Conservation (phyloP, 1,139 yeast species). For the Yamadazyma dushanensis region DNA sequence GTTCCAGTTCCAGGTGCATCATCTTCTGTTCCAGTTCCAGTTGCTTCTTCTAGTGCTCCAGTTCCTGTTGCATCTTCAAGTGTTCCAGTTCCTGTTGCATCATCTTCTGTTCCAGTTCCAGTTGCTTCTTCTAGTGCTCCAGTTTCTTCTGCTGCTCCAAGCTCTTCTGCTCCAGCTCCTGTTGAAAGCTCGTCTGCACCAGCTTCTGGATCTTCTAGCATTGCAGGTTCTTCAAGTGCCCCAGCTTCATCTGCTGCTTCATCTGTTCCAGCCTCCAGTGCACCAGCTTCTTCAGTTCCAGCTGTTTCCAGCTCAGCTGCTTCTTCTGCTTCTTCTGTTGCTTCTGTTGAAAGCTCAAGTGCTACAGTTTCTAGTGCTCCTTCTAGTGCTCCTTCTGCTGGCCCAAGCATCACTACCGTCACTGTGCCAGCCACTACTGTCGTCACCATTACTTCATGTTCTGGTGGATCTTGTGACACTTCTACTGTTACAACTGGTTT, state of each 20-base stretch:
- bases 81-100: too few relatives aligned
- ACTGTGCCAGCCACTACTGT: conserved; percentile 13
- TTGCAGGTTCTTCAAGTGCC: conserved; percentile 2
- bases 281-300: conserved; percentile 4
- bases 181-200: too few relatives aligned
- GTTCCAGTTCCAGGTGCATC: too few relatives aligned
- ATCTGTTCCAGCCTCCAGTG: too few relatives aligned
- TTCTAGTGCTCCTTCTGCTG: neutral
- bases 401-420: neutral
- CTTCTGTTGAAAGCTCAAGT: neutral
- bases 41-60: neutral
- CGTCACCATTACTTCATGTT: conserved; percentile 24
- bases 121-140: neutral
- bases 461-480: conserved; percentile 16
- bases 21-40: too few relatives aligned
- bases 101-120: neutral
- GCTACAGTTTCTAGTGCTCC: neutral
- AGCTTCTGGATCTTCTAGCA: neutral
- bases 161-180: neutral
- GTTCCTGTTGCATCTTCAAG: neutral
- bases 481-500: conserved; percentile 31
- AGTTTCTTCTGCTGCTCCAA: neutral
- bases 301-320: neutral
- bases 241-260: conserved; percentile 3
- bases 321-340: conserved; percentile 5